Evolutionary conservation across 129 eudicot species (phyloP), one percentile per base, ranked within the genome.

Genomic region (Tagetes erecta): DNA sequence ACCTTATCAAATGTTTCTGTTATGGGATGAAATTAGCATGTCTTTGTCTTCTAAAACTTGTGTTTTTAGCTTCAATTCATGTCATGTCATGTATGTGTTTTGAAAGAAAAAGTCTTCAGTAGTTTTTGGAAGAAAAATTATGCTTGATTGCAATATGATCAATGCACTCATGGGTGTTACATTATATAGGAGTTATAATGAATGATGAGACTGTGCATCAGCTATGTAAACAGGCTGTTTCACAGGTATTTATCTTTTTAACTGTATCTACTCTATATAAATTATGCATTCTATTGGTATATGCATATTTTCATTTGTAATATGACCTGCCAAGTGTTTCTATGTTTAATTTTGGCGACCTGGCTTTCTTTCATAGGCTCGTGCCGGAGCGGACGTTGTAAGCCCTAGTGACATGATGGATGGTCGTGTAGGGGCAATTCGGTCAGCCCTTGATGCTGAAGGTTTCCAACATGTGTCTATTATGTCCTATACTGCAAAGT

Each of bases 381-480:
- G 92, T 77, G 98, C 98, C 64, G 99, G 99, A 38, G 99, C 99
- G 7, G 99, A 95, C 87, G 95, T 95, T 49, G 92, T 95, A 69
- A 91, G 97, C 67, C 99, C 99, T 12, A 95, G 99, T 81, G 99
- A 95, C 80, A 95, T 95, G 99, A 95, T 95, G 99, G 99, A 95
- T 80, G 97, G 99, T 47, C 99, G 99, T 72, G 87, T 95, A 10
- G 99, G 97, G 47, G 97, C 97, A 56, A 88, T 95, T 78, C 88
- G 99, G 38, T 74, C 91, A 68, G 96, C 97, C 71, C 99, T 93
- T 82, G 99, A 95, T 81, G 94, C 92, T 27, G 96, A 91, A 74
- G 97, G 99, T 67, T 88, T 88, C 66, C 87, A 84, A 44, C 88
- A 91, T 53, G 99, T 95, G 42, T 91, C 99, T 34, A 91, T 95